phyloP scores from a whole-genome alignment of 2,329 filamentous ascomycete species.

The Chrysosporium queenslandicum region DNA sequence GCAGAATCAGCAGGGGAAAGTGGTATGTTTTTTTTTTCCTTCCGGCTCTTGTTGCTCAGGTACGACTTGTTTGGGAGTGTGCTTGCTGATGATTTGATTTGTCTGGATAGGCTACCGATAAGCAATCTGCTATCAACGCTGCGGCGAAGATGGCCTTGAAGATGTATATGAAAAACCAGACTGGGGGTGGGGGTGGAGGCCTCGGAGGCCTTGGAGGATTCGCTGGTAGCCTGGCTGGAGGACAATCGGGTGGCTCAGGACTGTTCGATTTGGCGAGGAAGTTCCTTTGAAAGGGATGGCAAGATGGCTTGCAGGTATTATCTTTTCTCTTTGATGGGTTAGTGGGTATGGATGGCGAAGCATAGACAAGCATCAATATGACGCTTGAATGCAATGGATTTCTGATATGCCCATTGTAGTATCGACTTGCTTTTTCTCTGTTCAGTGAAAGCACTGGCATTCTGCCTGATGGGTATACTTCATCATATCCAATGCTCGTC shows the following conservation, averaged over 20 bases:
- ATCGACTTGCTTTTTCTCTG: no score
- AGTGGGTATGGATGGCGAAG: neutral
- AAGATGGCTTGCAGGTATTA: neutral
- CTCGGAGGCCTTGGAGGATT: conserved; percentile 45
- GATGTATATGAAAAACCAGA: conserved; percentile 75
- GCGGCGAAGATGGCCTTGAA: conserved; percentile 81
- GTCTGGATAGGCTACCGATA: conserved; percentile 49
- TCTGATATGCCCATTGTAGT: no score
- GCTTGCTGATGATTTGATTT: neutral
- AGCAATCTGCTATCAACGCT: conserved; percentile 67
- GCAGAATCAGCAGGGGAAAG: conserved; percentile 47
- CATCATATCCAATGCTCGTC: no score
- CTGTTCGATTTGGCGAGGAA: conserved; percentile 18
- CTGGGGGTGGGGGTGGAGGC: conserved; percentile 42
- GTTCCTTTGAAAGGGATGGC: conserved; percentile 22
- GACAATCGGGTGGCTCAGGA: conserved; percentile 6
- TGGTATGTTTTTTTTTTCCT: conserved; percentile 28
- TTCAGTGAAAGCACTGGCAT: no score
- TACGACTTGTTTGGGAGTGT: neutral
- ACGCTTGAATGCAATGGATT: no score
- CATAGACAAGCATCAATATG: no score
- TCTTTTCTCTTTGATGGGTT: neutral
- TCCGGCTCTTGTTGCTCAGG: neutral
- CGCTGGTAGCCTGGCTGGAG: conserved; percentile 1
- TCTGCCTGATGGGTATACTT: no score